Conservation (phyloP, 2,329 filamentous ascomycete species). For the Bertia moriformis region DNA sequence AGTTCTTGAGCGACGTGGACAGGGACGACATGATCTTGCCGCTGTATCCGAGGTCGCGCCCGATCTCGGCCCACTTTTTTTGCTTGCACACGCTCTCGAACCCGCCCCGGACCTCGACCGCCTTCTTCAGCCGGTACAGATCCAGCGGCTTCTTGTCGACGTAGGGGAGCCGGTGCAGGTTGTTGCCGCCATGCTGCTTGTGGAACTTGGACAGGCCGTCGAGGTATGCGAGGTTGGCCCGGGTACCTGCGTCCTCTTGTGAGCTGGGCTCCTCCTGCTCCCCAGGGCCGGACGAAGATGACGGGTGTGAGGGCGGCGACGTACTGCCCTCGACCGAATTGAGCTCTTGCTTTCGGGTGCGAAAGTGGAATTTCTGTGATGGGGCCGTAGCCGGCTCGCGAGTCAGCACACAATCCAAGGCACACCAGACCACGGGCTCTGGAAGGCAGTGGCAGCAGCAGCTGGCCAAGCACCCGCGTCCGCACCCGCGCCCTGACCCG, state of each 20-base stretch:
- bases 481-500: too few relatives aligned
- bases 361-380: slow-evolving; percentile 80
- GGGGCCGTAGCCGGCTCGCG: too few relatives aligned
- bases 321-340: slow-evolving; percentile 96
- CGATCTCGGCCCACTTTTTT: slow-evolving; percentile 99
- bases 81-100: slow-evolving; percentile 94
- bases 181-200: slow-evolving; percentile 88
- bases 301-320: slow-evolving; percentile 15
- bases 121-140: slow-evolving; percentile 93
- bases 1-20: slow-evolving; percentile 95
- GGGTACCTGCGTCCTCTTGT: slow-evolving; percentile 52
- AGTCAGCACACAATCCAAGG: too few relatives aligned
- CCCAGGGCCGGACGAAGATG: slow-evolving; percentile 14
- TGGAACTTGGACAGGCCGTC: slow-evolving; percentile 93
- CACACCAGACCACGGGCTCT: too few relatives aligned
- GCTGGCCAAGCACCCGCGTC: too few relatives aligned
- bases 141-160: slow-evolving; percentile 96
- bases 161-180: slow-evolving; percentile 83
- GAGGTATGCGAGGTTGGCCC: slow-evolving; percentile 88
- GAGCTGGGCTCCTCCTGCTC: too few relatives aligned
- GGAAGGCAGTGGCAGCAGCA: too few relatives aligned
- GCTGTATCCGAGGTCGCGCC: slow-evolving; percentile 88
- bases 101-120: slow-evolving; percentile 82
- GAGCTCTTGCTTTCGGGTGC: slow-evolving; percentile 86
- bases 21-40: slow-evolving; percentile 99